phyloP scores from a whole-genome alignment of 257 asterid genomes.

The Prunella vulgaris region DNA sequence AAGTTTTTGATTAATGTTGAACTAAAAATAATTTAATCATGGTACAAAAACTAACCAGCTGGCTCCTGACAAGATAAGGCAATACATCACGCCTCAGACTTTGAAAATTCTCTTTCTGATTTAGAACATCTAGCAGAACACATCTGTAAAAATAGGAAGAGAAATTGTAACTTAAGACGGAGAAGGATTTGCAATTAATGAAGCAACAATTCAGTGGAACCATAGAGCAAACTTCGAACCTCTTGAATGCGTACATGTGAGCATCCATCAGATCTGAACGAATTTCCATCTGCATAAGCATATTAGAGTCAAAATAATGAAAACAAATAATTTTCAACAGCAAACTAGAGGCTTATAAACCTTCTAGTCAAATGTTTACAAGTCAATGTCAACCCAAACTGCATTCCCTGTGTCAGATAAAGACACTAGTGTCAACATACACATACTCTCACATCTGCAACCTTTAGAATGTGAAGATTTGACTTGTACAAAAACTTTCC shows the following conservation, averaged over 20 bases:
- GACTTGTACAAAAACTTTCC: neutral
- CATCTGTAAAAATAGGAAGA: conserved; percentile 41
- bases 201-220: conserved; percentile 22
- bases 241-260: conserved; percentile 97
- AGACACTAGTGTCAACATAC: neutral
- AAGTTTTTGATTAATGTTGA: neutral
- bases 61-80: conserved; percentile 92
- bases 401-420: neutral
- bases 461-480: conserved; percentile 16
- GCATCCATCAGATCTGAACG: conserved; percentile 96
- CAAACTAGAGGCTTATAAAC: too few species aligned
- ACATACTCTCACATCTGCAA: neutral
- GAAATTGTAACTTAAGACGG: conserved; percentile 13
- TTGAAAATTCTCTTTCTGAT: conserved; percentile 66
- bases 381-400: too few species aligned
- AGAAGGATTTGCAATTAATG: conserved; percentile 11
- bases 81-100: conserved; percentile 86
- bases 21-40: neutral
- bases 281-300: conserved; percentile 74
- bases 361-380: too few species aligned
- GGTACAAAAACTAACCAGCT: conserved; percentile 65
- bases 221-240: conserved; percentile 47
- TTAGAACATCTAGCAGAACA: conserved; percentile 76
- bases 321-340: neutral
- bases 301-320: conserved; percentile 14